These are phyloP conservation scores for Pelagomonas calceolata DNA, from an alignment of 108 stramenopile species.

Conservation along the genomic window DNA sequence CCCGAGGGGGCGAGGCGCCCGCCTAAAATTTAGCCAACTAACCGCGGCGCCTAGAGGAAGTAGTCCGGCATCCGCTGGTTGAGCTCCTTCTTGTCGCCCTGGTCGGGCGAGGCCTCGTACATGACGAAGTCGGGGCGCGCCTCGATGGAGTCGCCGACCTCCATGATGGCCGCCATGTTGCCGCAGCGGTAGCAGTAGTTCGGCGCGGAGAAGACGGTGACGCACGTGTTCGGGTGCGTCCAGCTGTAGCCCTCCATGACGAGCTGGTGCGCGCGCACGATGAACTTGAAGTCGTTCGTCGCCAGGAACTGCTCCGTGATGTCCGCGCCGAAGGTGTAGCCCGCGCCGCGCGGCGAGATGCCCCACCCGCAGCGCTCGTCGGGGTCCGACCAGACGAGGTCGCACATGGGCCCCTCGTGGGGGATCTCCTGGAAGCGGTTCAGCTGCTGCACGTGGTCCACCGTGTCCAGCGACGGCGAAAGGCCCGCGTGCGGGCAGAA, in stretches of 20 bases:
- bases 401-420: slow-evolving; percentile 98
- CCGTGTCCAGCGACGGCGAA: slow-evolving; percentile 72
- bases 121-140: slow-evolving; percentile 51
- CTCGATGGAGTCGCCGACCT: slow-evolving; percentile 51
- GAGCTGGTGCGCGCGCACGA: slow-evolving; percentile 88
- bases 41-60: slow-evolving; percentile 53
- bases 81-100: slow-evolving; percentile 63
- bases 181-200: slow-evolving; percentile 95
- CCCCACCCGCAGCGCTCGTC: slow-evolving; percentile 89
- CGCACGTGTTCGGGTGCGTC: slow-evolving; percentile 55
- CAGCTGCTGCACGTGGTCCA: slow-evolving; percentile 80
- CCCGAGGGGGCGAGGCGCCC: no score
- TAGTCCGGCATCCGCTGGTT: slow-evolving; percentile 65
- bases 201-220: slow-evolving; percentile 92
- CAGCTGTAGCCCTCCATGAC: slow-evolving; percentile 84
- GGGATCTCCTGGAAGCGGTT: slow-evolving; percentile 98
- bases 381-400: slow-evolving; percentile 97
- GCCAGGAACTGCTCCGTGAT: slow-evolving; percentile 86
- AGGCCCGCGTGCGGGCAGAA: slow-evolving; percentile 93
- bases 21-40: no score
- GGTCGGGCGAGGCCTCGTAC: slow-evolving; percentile 60
- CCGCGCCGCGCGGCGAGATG: slow-evolving; percentile 75
- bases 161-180: slow-evolving; percentile 94
- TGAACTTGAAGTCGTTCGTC: slow-evolving; percentile 72
- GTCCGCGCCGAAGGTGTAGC: slow-evolving; percentile 87